A percentile compares a stretch with the other conserved stretches of the same genome.
These are phyloP conservation scores for Rosa persica DNA, from an alignment of 306 rosid species.

Conservation along the genomic window DNA sequence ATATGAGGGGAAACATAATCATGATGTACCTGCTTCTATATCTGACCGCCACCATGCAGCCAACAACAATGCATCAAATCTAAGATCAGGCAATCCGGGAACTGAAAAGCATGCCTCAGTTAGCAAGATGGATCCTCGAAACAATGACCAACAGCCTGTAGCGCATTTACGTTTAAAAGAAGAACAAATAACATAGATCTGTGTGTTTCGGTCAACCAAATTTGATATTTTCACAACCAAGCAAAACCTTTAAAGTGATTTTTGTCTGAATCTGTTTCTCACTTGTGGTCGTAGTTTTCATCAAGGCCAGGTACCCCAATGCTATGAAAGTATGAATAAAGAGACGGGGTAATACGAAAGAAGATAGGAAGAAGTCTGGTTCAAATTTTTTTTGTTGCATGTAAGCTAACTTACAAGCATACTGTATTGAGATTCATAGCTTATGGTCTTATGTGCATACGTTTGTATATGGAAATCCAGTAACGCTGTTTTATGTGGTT, in stretches of 20 bases:
- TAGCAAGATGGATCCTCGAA: constrained; percentile 30
- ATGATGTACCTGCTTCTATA: constrained; percentile 82
- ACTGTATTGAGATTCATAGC: constrained; percentile 15
- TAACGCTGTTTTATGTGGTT: constrained; percentile 29
- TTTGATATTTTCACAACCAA: constrained; percentile 16
- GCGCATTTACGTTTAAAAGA: constrained; percentile 63
- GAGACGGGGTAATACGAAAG: too few species aligned
- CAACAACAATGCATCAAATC: constrained; percentile 40
- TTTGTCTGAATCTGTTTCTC: too few species aligned
- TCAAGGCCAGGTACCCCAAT: too few species aligned
- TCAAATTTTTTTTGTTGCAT: constrained; percentile 14
- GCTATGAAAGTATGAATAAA: too few species aligned
- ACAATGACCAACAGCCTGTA: constrained; percentile 47
- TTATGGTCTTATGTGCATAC: constrained; percentile 31
- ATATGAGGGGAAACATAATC: constrained; percentile 87
- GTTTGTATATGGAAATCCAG: constrained; percentile 51
- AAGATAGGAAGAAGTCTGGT: too few species aligned
- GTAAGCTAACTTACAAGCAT: constrained; percentile 32
- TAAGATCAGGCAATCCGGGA: constrained; percentile 36
- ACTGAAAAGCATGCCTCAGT: constrained; percentile 30
- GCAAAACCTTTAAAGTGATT: constrained; percentile 29
- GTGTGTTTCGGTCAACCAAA: constrained; percentile 2
- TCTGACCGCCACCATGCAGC: constrained; percentile 60
- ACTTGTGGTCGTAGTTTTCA: too few species aligned
- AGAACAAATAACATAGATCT: constrained; percentile 56